Base-by-base conservation (phyloP, 2,329 filamentous ascomycete genomes). In the Beauveria rudraprayagi region DNA sequence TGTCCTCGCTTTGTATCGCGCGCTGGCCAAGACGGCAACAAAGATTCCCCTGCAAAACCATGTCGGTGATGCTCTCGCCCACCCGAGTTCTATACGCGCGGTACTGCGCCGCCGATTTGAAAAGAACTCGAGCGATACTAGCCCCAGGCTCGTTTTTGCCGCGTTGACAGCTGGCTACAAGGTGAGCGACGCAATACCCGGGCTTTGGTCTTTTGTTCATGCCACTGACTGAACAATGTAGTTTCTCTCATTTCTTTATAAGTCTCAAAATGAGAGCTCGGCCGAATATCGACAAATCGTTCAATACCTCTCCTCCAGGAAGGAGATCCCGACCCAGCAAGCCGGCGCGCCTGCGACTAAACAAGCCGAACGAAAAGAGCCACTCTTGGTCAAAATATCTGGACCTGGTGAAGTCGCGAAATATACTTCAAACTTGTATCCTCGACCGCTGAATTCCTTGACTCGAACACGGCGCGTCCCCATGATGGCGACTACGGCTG, bases 1-100 rank as follows among this genome's bases (percentile, higher is more conserved):
- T 68, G 82, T 84, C 69, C 80, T 90, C 64, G 87, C 89, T 56
- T 83, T 93, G 54, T 92, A 88, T 75, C 82, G 87, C 64, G 85
- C 88, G 41, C 82, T 93, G 60, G 75, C 91, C 57, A 79, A 79
- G 64, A 80, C 84, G 73, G 84, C 79, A 62, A 71, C 76, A 34
- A 76, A 72, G 46, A 73, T 88, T 40, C 74, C 80, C 1, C 73
- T 90, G 1, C 79, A 83, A 1, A 67, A 76, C 68, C 75, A 83
- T 52, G 56, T 4, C 64, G 67, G 37, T 68, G 67, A 46, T 19
- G 69, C 68, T 61, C 73, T 16, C 43, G 24, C 61, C 5, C 55
- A 57, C 9, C 64, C 19, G 0, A 48, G 79, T 61, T 82, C 83
- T 0, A 73, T 91, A 59, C 75, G 76, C 56, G 78, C 82, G 61